Evolutionary conservation across 208 protist species (phyloP), one percentile per base, ranked within the genome.

Genomic region (Trypanosoma cruzi): DNA sequence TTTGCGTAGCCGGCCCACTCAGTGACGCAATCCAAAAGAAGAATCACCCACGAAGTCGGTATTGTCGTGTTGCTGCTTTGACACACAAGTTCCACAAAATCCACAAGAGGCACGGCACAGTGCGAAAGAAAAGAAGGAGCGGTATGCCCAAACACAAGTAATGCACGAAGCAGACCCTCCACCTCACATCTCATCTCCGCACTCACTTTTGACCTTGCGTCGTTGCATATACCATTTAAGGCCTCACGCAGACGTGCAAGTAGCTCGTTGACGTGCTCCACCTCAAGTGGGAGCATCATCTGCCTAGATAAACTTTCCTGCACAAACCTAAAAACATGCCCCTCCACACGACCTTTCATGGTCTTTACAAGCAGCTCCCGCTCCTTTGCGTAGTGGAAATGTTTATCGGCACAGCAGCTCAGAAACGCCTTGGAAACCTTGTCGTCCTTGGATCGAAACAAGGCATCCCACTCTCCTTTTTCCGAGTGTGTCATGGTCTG

Each of bases 401-500:
- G 57, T 2, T 50, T 24, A 7, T 70, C 65, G 24, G 73, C 57
- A 61, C 85, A 91, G 29, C 71, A 73, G 4, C 32, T 79, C 22
- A 89, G 58, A 36, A 94, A 77, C 13, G 85, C 76, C 29, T 81
- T 81, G 5, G 72, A 79, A 31, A 92, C 75, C 14, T 70, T 68
- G 31, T 89, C 89, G 55, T 94, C 89, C 65, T 89, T 92, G 13
- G 79, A 48, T 66, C 81, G 79, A 37, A 94, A 94, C 2, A 94
- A 53, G 1, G 73, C 60, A 31, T 90, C 84, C 89, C 85, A 94
- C 72, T 73, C 85, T 6, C 74, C 81, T 31, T 78, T 80, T 48
- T 68, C 48, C 16, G 82, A 75, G 48, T 85, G 78, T 20, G 89
- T 92, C 5, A 80, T 81, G 26, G 64, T 68, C 50, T 86, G 74